Percentiles rank a stretch among this genome's conserved stretches.
These are phyloP conservation scores for Elsinoe fawcettii DNA, from an alignment of 2,329 filamentous ascomycete genomes.

Conservation along the genomic window DNA sequence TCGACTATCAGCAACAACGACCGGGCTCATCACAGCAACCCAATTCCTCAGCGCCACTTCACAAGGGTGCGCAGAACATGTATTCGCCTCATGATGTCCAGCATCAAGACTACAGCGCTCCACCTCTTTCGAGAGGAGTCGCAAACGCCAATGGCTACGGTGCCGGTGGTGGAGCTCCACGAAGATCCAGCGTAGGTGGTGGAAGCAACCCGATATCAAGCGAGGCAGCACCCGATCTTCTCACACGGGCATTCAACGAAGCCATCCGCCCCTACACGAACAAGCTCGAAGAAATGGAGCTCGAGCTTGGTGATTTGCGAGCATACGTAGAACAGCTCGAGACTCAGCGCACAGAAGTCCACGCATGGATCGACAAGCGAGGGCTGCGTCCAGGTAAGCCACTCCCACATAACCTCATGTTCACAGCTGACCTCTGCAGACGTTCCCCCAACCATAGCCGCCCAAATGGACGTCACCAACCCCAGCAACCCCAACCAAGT, in stretches of 20 bases:
- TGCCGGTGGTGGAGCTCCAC: constrained; percentile 18
- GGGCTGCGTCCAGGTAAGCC: constrained; percentile 47
- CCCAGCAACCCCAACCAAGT: constrained; percentile 36
- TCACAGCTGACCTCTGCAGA: constrained; percentile 31
- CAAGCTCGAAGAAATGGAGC: constrained; percentile 45
- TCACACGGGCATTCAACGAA: constrained; percentile 47
- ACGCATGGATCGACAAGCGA: constrained; percentile 50
- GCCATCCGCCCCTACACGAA: constrained; percentile 46
- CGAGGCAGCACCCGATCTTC: constrained; percentile 43
- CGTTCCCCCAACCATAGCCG: constrained; percentile 45
- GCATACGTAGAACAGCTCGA: constrained; percentile 45
- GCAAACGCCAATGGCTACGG: constrained; percentile 22
- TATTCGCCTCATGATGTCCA: constrained; percentile 19
- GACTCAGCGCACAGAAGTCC: constrained; percentile 44
- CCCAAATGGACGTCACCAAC: constrained; percentile 45
- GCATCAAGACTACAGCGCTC: constrained; percentile 14
- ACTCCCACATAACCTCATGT: too few relatives aligned
- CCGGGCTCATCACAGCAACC: constrained; percentile 34
- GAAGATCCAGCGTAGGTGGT: constrained; percentile 3
- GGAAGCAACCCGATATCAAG: constrained; percentile 13
- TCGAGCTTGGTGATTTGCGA: constrained; percentile 43
- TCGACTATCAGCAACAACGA: constrained; percentile 32
- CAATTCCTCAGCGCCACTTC: constrained; percentile 22
- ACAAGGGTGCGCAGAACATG: constrained; percentile 23
- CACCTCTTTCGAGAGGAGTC: constrained; percentile 15